phyloP scores from a whole-genome alignment of 352 stramenopile genomes.

The Proteromonas lacertae region DNA sequence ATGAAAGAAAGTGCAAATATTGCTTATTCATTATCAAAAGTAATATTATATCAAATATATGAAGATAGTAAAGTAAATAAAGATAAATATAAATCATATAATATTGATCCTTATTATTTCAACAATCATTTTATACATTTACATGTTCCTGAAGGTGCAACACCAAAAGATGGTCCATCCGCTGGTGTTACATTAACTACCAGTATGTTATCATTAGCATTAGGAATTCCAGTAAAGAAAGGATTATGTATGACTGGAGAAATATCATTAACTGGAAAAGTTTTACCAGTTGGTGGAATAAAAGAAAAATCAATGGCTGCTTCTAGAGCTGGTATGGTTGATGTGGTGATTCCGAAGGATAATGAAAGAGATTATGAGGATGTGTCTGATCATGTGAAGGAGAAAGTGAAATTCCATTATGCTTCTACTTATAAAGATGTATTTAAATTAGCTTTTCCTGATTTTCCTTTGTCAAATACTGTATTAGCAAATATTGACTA shows the following conservation, averaged over 20 bases:
- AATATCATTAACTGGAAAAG: slow-evolving; percentile 70
- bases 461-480: too few relatives aligned
- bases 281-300: slow-evolving; percentile 81
- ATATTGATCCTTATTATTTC: too few relatives aligned
- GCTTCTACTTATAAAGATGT: neutral
- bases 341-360: slow-evolving; percentile 53
- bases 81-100: slow-evolving; percentile 36
- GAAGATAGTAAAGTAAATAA: slow-evolving; percentile 2
- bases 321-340: slow-evolving; percentile 60
- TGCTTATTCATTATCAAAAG: slow-evolving; percentile 50
- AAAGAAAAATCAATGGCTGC: slow-evolving; percentile 98
- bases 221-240: slow-evolving; percentile 67
- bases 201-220: slow-evolving; percentile 60
- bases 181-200: slow-evolving; percentile 90
- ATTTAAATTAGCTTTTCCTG: neutral
- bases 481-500: too few relatives aligned
- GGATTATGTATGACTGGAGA: slow-evolving; percentile 95
- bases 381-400: slow-evolving; percentile 66
- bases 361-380: slow-evolving; percentile 84
- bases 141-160: slow-evolving; percentile 88
- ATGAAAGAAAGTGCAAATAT: slow-evolving; percentile 96
- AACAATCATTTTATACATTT: slow-evolving; percentile 74
- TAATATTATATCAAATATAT: slow-evolving; percentile 3
- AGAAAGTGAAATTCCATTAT: neutral
- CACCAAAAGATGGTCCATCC: slow-evolving; percentile 85